Percentiles rank a stretch among this genome's conserved stretches.
phyloP scores from a whole-genome alignment of 2,329 filamentous ascomycete genomes.

The Scopulariopsis brevicaulis region DNA sequence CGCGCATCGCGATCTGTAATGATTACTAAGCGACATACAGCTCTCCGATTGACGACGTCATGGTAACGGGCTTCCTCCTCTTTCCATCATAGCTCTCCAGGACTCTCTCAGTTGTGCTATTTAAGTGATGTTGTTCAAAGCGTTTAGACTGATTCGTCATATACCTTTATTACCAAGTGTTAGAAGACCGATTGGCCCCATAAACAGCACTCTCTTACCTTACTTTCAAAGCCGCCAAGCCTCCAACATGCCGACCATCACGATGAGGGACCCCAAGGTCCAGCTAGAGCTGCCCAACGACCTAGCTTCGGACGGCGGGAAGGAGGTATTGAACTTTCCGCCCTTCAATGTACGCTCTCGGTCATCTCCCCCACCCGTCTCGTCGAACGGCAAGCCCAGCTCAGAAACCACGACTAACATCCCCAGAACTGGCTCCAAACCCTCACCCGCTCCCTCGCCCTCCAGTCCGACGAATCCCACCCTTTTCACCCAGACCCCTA shows the following conservation, averaged over 20 bases:
- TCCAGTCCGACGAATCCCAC: slow-evolving; percentile 30
- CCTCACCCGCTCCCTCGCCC: slow-evolving; percentile 30
- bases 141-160: neutral
- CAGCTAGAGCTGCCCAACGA: slow-evolving; percentile 30
- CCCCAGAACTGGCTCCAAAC: slow-evolving; percentile 36
- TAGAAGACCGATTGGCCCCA: neutral
- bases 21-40: neutral
- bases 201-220: neutral
- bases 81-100: neutral
- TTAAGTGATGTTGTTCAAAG: neutral
- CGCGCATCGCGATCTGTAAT: neutral
- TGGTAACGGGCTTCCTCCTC: neutral
- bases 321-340: slow-evolving; percentile 32
- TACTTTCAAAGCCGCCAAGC: neutral
- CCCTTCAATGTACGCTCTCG: slow-evolving; percentile 32
- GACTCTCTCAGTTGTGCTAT: neutral
- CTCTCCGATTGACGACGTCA: neutral
- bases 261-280: slow-evolving; percentile 22
- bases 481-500: slow-evolving; percentile 45
- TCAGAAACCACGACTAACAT: neutral
- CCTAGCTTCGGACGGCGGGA: slow-evolving; percentile 20
- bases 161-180: neutral
- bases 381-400: neutral
- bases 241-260: slow-evolving; percentile 7
- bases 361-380: neutral